Percentiles rank a stretch among this genome's conserved stretches.
Evolutionary conservation across 192 early-diverging fungal genomes (phyloP).

Genomic region (Rhizophagus clarus): DNA sequence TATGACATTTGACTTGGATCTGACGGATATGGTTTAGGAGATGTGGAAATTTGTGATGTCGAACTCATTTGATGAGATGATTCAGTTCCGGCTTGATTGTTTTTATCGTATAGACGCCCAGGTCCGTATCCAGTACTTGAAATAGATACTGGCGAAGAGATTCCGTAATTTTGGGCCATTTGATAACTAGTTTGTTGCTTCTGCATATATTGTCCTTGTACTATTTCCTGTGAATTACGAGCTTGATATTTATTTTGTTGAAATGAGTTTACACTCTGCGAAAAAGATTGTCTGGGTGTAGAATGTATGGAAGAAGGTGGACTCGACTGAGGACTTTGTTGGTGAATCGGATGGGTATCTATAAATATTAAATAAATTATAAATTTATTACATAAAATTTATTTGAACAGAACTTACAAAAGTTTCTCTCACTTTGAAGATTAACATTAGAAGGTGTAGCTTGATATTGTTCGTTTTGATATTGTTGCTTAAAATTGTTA

Average conservation of each 20-base stretch:
- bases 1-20: not conserved
- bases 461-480: not conserved
- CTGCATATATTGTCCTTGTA: not conserved
- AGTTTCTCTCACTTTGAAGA: not conserved
- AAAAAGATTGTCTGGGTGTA: not conserved
- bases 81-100: not conserved
- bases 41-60: not conserved
- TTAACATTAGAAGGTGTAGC: not conserved
- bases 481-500: not conserved
- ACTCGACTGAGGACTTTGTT: not conserved
- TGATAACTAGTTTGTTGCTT: not conserved
- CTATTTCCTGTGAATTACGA: constrained; percentile 15
- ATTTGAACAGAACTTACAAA: not conserved
- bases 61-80: not conserved
- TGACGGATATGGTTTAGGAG: not conserved
- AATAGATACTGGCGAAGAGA: no score
- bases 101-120: not conserved
- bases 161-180: no score
- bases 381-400: not conserved
- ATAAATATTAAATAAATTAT: not conserved
- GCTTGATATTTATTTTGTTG: not conserved
- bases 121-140: no score
- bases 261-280: not conserved
- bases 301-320: not conserved
- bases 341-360: not conserved